These are phyloP conservation scores for Flagelloscypha sp. DNA, from an alignment of 768 basidiomycete species.

Conservation along the genomic window DNA sequence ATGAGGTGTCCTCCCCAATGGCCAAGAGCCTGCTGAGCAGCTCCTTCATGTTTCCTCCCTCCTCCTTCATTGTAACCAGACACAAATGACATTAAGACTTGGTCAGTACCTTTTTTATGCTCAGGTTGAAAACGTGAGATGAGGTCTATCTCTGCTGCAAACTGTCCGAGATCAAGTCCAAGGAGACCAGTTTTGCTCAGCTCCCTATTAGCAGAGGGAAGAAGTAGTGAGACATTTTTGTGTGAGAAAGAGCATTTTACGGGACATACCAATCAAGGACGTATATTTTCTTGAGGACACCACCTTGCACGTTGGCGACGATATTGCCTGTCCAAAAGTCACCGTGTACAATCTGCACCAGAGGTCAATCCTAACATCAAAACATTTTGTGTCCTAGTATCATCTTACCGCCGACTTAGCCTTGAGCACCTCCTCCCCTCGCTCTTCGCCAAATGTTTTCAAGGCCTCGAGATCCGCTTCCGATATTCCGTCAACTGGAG, in stretches of 20 bases:
- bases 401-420: conserved; percentile 22
- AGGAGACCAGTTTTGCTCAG: conserved; percentile 47
- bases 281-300: conserved; percentile 29
- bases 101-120: conserved; percentile 25
- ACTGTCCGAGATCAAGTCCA: conserved; percentile 55
- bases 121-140: conserved; percentile 39
- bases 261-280: conserved; percentile 69
- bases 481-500: conserved; percentile 33
- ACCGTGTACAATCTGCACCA: conserved; percentile 46
- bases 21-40: conserved; percentile 27
- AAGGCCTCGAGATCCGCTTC: conserved; percentile 25
- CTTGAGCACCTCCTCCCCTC: conserved; percentile 15
- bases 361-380: neutral
- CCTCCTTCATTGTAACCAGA: conserved; percentile 29
- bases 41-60: conserved; percentile 15
- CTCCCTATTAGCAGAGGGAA: no score
- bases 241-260: no score
- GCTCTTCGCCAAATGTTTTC: conserved; percentile 17
- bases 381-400: no score
- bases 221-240: no score
- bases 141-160: conserved; percentile 51
- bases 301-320: conserved; percentile 30
- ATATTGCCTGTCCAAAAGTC: conserved; percentile 74
- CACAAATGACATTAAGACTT: conserved; percentile 37
- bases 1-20: conserved; percentile 53